phyloP scores from a whole-genome alignment of 192 early-diverging fungal genomes.

The Gryganskiella cystojenkinii region DNA sequence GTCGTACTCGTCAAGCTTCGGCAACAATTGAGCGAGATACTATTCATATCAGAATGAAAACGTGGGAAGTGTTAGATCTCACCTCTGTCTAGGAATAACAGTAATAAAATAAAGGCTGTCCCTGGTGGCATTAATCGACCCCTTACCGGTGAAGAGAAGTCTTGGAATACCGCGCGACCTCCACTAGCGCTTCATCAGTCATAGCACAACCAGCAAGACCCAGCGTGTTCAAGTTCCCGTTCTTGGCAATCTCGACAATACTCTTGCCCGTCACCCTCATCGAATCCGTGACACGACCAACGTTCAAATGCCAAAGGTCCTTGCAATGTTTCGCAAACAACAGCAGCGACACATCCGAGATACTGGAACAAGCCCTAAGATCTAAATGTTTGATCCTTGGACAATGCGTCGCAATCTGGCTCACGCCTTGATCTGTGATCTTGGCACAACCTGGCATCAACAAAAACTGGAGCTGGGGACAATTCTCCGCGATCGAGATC shows the following conservation, averaged over 20 bases:
- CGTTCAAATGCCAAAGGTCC: constrained; percentile 58
- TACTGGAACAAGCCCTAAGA: constrained; percentile 59
- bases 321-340: constrained; percentile 56
- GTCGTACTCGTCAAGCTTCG: constrained; percentile 55
- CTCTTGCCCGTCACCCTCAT: constrained; percentile 53
- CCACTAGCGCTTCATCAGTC: constrained; percentile 57
- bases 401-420: constrained; percentile 52
- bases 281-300: constrained; percentile 58
- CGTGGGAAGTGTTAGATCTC: background rate
- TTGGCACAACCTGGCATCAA: constrained; percentile 62
- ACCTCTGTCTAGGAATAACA: background rate
- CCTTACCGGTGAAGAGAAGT: constrained; percentile 50
- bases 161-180: constrained; percentile 48
- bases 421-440: constrained; percentile 57
- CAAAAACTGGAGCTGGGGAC: constrained; percentile 51
- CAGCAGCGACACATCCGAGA: constrained; percentile 55
- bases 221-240: constrained; percentile 54
- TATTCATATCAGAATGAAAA: constrained; percentile 3
- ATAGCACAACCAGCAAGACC: constrained; percentile 64
- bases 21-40: constrained; percentile 60
- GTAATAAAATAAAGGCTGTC: background rate
- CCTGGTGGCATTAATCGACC: background rate
- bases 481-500: constrained; percentile 46
- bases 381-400: constrained; percentile 59
- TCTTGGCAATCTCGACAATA: constrained; percentile 58